Evolutionary conservation across 2,329 filamentous ascomycete species (phyloP), one percentile per base, ranked within the genome.

Genomic region (Fusarium foetens): DNA sequence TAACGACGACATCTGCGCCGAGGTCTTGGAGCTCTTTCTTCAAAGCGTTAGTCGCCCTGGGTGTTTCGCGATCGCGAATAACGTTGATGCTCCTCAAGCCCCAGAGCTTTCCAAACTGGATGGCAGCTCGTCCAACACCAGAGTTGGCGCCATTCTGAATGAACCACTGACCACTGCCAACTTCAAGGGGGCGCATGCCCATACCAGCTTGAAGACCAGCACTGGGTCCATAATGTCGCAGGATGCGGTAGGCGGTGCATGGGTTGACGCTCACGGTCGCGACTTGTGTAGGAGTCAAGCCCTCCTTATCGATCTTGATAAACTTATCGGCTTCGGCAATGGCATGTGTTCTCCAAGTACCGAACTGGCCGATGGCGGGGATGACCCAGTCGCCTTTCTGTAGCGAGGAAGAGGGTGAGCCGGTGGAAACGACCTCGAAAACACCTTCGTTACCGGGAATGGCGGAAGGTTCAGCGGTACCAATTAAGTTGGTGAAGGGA

Each of bases 121-220:
- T 96, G 16, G 94, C 95, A 6, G 95, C 93, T 42, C 96, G 87
- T 3, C 96, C 96, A 21, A 99, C 96, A 16, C 94, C 96, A 45
- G 91, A 94, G 82, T 99, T 99, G 42, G 95, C 96, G 12, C 95
- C 96, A 80, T 99, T 99, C 83, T 99, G 96, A 51, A 99, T 91
- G 79, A 98, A 94, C 95, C 95, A 99, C 63, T 97, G 92, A 60
- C 95, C 85, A 63, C 85, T 86, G 54, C 84, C 85, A 27, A 82
- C 77, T 51, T 83, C 80, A 54, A 86, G 85, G 16, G 83, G 79
- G 13, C 78, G 77, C 78, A 88, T 85, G 61, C 84, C 84, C 53
- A 87, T 73, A 4, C 82, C 83, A 16, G 85, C 80, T 58, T 83
- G 81, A 66, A 85, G 79, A 17, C 84, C 81, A 25, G 84, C 84